These are phyloP conservation scores for Conticribra guillardii DNA, from an alignment of 108 stramenopile genomes.

Conservation along the genomic window DNA sequence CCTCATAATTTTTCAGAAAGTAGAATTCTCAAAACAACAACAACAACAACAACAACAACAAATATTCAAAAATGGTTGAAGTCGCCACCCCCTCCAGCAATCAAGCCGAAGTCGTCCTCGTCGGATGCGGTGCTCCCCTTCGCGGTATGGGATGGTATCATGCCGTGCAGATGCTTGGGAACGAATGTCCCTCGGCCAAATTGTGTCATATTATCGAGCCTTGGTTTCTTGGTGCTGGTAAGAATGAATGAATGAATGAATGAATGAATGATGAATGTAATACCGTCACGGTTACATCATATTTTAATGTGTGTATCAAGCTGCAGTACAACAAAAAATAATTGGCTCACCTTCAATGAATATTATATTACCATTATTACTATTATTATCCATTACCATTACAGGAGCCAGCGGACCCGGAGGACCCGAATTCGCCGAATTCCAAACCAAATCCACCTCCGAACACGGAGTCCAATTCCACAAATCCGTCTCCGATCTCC, in stretches of 20 bases:
- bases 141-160: slow-evolving; percentile 91
- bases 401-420: slow-evolving; percentile 61
- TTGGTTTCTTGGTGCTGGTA: slow-evolving; percentile 90
- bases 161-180: slow-evolving; percentile 84
- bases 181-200: slow-evolving; percentile 79
- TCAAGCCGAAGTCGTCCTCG: slow-evolving; percentile 63
- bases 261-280: too few relatives aligned
- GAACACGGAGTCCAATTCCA: slow-evolving; percentile 78
- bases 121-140: slow-evolving; percentile 55
- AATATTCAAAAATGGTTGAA: slow-evolving; percentile 26
- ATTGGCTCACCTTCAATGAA: too few relatives aligned
- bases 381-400: too few relatives aligned
- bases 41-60: background rate
- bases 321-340: too few relatives aligned
- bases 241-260: too few relatives aligned
- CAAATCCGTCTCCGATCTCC: slow-evolving; percentile 68
- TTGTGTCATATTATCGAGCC: slow-evolving; percentile 90
- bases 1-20: too few relatives aligned
- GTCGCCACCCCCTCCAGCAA: slow-evolving; percentile 22
- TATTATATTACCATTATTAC: too few relatives aligned
- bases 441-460: slow-evolving; percentile 58
- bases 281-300: too few relatives aligned
- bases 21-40: too few relatives aligned
- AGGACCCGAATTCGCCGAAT: slow-evolving; percentile 84
- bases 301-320: too few relatives aligned